Evolutionary conservation across 2,329 filamentous ascomycete genomes (phyloP).

Genomic region (Fusarium keratoplasticum): DNA sequence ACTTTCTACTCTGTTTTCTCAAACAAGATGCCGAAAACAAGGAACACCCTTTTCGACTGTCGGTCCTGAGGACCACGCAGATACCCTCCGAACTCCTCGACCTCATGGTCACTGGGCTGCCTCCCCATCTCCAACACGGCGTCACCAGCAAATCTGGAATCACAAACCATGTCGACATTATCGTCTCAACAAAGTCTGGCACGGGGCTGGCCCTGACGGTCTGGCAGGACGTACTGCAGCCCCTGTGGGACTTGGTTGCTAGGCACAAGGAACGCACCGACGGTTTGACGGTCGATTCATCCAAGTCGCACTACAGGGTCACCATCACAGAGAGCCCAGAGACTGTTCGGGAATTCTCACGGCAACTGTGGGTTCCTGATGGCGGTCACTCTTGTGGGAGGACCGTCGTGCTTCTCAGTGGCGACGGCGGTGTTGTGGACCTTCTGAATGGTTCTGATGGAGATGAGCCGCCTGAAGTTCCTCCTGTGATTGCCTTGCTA

Average conservation of each 20-base stretch:
- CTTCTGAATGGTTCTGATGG: conserved; percentile 73
- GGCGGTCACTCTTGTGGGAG: conserved; percentile 45
- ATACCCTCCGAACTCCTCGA: conserved; percentile 52
- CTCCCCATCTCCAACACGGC: conserved; percentile 50
- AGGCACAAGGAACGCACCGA: background rate
- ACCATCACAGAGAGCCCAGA: conserved; percentile 72
- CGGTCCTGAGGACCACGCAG: conserved; percentile 44
- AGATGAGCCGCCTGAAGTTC: conserved; percentile 15
- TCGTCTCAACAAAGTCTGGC: conserved; percentile 77
- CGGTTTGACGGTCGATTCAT: background rate
- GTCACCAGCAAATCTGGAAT: conserved; percentile 30
- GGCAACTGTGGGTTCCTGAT: conserved; percentile 49
- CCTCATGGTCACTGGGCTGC: conserved; percentile 53
- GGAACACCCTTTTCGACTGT: conserved; percentile 44
- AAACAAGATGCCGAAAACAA: conserved; percentile 47
- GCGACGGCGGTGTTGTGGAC: conserved; percentile 89
- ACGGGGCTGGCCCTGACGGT: conserved; percentile 67
- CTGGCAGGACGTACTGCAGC: conserved; percentile 66
- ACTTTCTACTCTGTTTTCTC: conserved; percentile 54
- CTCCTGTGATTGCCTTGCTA: conserved; percentile 63
- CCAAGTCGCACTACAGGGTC: conserved; percentile 46
- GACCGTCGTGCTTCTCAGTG: conserved; percentile 82
- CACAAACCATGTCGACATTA: conserved; percentile 63
- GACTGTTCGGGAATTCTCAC: conserved; percentile 74
- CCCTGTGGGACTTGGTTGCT: conserved; percentile 62